Evolutionary conservation across 805 yeast species (phyloP).

Genomic region (Candida nanaspora): DNA sequence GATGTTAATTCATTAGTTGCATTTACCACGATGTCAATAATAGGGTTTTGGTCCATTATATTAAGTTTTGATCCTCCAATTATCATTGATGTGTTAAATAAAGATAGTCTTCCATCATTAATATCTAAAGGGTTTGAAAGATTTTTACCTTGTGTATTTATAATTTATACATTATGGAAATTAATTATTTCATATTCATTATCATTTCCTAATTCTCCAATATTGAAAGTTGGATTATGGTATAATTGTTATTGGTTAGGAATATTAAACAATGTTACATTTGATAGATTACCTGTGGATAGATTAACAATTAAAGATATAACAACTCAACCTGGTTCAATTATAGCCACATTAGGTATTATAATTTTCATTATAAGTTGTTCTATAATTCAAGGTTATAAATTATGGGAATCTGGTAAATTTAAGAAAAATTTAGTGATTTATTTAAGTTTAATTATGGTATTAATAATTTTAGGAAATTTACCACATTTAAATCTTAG

Average conservation of each 20-base stretch:
- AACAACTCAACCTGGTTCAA: conserved; percentile 69
- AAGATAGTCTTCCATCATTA: conserved; percentile 49
- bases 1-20: conserved; percentile 34
- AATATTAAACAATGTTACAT: conserved; percentile 75
- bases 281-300: conserved; percentile 85
- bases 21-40: conserved; percentile 53
- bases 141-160: conserved; percentile 66
- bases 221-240: conserved; percentile 52
- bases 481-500: conserved; percentile 69
- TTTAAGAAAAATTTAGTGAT: conserved; percentile 50
- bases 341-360: conserved; percentile 52
- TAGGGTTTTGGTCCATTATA: conserved; percentile 80
- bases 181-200: conserved; percentile 46
- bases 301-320: conserved; percentile 69
- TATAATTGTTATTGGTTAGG: conserved; percentile 82
- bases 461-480: conserved; percentile 36
- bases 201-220: conserved; percentile 26
- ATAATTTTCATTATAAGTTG: conserved; percentile 41
- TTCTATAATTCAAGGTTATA: conserved; percentile 65
- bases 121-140: conserved; percentile 68
- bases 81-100: conserved; percentile 43
- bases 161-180: conserved; percentile 64
- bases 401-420: conserved; percentile 72
- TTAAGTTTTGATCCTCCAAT: conserved; percentile 77
- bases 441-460: conserved; percentile 40